A percentile compares a stretch with the other conserved stretches of the same genome.
Evolutionary conservation across 305 asterid genomes (phyloP).

Genomic region (Fraxinus paxiana): DNA sequence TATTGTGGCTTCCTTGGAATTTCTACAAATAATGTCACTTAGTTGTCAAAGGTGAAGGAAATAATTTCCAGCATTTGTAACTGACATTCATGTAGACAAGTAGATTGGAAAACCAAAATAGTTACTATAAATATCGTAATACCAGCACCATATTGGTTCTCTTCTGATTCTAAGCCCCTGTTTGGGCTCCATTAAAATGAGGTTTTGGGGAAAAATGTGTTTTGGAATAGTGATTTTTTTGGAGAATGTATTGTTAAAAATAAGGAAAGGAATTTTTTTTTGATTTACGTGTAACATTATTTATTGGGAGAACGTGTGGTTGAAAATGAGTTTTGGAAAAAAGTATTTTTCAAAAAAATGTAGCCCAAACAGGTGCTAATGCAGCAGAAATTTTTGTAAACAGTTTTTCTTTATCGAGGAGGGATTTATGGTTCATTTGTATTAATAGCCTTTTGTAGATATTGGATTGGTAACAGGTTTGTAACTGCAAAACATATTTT

Average conservation of each 20-base stretch:
- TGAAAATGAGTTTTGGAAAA: background rate
- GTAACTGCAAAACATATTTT: background rate
- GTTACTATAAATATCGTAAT: slow-evolving; percentile 6
- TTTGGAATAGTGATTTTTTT: background rate
- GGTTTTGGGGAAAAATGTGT: background rate
- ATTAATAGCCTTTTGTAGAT: background rate
- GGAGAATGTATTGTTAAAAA: background rate
- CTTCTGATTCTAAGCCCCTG: background rate
- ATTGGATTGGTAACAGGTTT: background rate
- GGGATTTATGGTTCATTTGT: background rate
- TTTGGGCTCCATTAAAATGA: background rate
- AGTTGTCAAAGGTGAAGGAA: slow-evolving; percentile 2
- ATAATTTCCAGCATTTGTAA: background rate
- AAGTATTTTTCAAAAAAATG: background rate
- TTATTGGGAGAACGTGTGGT: background rate
- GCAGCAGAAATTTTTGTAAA: background rate
- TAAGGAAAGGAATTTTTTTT: background rate
- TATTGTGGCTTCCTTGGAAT: slow-evolving; percentile 3
- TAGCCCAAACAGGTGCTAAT: background rate
- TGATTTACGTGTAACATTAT: background rate
- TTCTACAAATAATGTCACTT: background rate
- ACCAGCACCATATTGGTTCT: background rate
- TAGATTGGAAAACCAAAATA: background rate
- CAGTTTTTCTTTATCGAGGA: background rate
- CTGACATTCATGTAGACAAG: background rate